A percentile compares a stretch with the other conserved stretches of the same genome.
phyloP scores from a whole-genome alignment of 2,329 filamentous ascomycete species.

The Sporothrix schenckii region DNA sequence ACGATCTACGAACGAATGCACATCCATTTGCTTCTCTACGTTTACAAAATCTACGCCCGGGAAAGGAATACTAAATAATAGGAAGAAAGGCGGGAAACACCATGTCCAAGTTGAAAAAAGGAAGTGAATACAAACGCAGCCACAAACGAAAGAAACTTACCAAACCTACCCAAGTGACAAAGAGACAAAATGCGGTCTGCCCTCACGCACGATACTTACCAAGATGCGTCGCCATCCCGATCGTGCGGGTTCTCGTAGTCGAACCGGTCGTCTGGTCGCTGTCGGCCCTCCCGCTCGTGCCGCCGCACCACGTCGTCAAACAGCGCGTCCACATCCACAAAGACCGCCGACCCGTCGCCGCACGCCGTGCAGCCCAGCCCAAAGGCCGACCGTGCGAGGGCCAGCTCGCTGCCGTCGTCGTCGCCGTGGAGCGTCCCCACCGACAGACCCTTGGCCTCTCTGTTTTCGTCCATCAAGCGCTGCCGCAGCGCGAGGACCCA shows the following conservation, averaged over 20 bases:
- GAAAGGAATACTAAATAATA: background rate
- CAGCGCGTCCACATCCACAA: background rate
- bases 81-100: background rate
- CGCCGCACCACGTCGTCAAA: background rate
- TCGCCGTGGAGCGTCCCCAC: background rate
- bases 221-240: background rate
- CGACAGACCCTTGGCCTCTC: background rate
- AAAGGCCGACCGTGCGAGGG: background rate
- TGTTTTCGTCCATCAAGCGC: constrained; percentile 9
- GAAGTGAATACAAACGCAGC: background rate
- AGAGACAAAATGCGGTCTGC: too few species aligned
- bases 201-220: background rate
- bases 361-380: background rate
- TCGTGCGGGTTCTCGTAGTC: background rate
- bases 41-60: too few species aligned
- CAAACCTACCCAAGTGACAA: background rate
- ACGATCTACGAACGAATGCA: too few species aligned
- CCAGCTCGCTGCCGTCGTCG: background rate
- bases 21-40: too few species aligned
- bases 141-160: background rate
- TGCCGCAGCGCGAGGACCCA: background rate
- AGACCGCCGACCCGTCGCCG: background rate
- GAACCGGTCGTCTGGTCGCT: background rate
- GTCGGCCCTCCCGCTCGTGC: background rate
- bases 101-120: background rate